A percentile compares a stretch with the other conserved stretches of the same genome.
Conservation (phyloP, 768 basidiomycete species). For the Cyclocybe cylindracea region DNA sequence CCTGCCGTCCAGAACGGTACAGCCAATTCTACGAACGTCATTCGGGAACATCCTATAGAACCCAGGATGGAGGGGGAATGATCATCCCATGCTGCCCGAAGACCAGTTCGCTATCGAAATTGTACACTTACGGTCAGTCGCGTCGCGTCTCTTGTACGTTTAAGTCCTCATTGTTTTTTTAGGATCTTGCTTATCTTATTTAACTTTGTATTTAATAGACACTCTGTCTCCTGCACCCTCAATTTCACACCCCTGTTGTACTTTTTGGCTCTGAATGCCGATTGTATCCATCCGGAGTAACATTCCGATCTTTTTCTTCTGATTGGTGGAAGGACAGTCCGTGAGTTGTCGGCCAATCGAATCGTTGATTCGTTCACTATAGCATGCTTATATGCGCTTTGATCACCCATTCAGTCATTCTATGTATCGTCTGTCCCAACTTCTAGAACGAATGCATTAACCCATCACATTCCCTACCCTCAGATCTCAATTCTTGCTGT, state of each 20-base stretch:
- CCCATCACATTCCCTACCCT: too few species aligned
- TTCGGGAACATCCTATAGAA: slow-evolving; percentile 31
- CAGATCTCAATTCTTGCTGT: too few species aligned
- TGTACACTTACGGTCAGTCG: slow-evolving; percentile 9
- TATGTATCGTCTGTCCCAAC: too few species aligned
- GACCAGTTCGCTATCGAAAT: too few species aligned
- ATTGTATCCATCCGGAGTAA: too few species aligned
- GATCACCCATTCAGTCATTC: too few species aligned
- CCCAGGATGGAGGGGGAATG: slow-evolving; percentile 30
- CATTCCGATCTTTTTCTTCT: too few species aligned
- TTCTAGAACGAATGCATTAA: too few species aligned
- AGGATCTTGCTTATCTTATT: slow-evolving; percentile 6
- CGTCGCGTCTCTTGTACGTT: neutral
- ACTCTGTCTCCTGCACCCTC: neutral
- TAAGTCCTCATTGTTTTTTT: neutral
- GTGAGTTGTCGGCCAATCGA: too few species aligned
- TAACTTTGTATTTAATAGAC: slow-evolving; percentile 7
- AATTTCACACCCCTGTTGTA: neutral
- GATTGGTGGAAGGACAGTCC: too few species aligned
- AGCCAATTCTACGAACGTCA: slow-evolving; percentile 4
- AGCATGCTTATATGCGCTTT: too few species aligned
- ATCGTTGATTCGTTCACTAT: too few species aligned
- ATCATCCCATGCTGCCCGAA: neutral
- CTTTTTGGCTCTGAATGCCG: neutral
- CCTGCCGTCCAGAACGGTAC: neutral